Conservation (phyloP, 108 stramenopile genomes). For the Mediolabrus comicus region DNA sequence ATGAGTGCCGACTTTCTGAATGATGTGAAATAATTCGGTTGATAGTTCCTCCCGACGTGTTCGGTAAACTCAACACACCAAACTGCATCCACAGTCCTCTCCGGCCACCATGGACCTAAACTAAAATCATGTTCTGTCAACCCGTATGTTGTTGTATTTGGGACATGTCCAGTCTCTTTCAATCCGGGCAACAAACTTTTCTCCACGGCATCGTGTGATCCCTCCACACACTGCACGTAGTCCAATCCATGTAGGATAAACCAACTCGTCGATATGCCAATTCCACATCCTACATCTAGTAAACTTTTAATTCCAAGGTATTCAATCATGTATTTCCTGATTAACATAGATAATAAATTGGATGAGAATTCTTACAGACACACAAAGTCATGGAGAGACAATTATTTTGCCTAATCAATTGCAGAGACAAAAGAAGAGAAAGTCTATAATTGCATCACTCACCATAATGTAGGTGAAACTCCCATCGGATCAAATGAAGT, state of each 20-base stretch:
- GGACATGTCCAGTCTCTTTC: slow-evolving; percentile 16
- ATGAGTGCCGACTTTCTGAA: slow-evolving; percentile 82
- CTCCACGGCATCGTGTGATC: slow-evolving; percentile 73
- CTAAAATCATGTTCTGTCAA: slow-evolving; percentile 66
- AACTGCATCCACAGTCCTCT: slow-evolving; percentile 71
- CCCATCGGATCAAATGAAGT: slow-evolving; percentile 59
- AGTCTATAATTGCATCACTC: slow-evolving; percentile 21
- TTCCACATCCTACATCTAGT: slow-evolving; percentile 85
- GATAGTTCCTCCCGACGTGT: slow-evolving; percentile 69
- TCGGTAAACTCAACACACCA: slow-evolving; percentile 79
- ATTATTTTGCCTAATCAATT: background rate
- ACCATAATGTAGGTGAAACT: slow-evolving; percentile 60
- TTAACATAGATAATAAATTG: too few relatives aligned
- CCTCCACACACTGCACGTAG: slow-evolving; percentile 70
- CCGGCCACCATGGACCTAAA: slow-evolving; percentile 88
- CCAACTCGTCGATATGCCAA: slow-evolving; percentile 67
- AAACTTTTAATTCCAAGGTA: slow-evolving; percentile 66
- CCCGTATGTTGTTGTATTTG: slow-evolving; percentile 1
- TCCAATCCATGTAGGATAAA: slow-evolving; percentile 65
- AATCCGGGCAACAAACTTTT: slow-evolving; percentile 56
- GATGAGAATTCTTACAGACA: too few relatives aligned
- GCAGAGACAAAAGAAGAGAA: background rate
- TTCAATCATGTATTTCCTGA: slow-evolving; percentile 17
- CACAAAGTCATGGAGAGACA: background rate
- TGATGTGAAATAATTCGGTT: slow-evolving; percentile 71